A percentile compares a stretch with the other conserved stretches of the same genome.
These are phyloP conservation scores for Galerina marginata DNA, from an alignment of 768 basidiomycete genomes.

Conservation along the genomic window DNA sequence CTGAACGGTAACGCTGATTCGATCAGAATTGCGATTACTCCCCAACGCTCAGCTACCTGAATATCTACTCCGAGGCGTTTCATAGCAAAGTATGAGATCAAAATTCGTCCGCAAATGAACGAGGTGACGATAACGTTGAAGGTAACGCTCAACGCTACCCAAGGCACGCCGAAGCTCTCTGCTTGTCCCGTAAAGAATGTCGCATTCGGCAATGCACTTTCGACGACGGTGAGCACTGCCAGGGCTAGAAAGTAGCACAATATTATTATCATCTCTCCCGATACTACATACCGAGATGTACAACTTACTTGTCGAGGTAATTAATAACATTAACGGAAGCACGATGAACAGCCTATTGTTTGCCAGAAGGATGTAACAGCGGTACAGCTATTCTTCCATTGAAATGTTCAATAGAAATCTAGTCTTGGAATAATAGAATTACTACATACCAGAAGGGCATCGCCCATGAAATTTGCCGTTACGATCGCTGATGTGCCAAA, in stretches of 20 bases:
- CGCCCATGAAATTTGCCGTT: not conserved
- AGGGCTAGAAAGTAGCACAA: not conserved
- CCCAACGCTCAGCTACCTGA: no score
- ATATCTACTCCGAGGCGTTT: no score
- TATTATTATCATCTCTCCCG: not conserved
- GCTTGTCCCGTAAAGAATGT: not conserved
- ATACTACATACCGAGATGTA: not conserved
- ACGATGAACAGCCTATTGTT: not conserved
- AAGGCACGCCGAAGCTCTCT: not conserved
- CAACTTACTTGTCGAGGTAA: not conserved
- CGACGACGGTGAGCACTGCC: not conserved
- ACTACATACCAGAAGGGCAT: not conserved
- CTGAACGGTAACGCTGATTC: constrained; percentile 1
- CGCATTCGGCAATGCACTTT: not conserved
- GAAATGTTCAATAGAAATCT: not conserved
- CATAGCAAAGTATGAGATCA: not conserved
- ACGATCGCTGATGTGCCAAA: not conserved
- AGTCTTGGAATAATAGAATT: not conserved
- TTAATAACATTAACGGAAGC: not conserved
- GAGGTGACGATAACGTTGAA: constrained; percentile 5
- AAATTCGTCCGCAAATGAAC: not conserved
- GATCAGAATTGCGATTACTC: not conserved
- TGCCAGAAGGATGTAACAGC: not conserved
- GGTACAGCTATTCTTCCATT: not conserved
- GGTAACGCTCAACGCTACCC: not conserved